Evolutionary conservation across 371 early-diverging fungal species (phyloP).

Genomic region (Lichtheimia corymbifera): DNA sequence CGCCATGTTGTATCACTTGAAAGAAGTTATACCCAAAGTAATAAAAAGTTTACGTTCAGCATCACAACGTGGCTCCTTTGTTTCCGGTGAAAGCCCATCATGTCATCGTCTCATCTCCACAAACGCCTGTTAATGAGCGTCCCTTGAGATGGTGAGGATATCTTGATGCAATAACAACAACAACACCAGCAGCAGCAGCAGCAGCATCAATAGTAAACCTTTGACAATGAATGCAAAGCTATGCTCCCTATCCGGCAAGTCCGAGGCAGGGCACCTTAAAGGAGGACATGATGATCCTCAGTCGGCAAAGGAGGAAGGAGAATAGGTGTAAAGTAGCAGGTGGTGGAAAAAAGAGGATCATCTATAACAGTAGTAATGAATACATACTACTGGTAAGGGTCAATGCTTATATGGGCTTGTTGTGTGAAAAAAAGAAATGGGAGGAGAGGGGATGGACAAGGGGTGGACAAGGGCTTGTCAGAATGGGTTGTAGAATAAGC

Average conservation of each 20-base stretch:
- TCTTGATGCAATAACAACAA: not conserved
- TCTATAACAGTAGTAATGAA: too few relatives aligned
- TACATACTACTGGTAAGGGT: too few relatives aligned
- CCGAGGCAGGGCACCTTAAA: not conserved
- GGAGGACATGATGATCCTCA: not conserved
- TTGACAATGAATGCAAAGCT: not conserved
- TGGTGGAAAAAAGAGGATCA: not conserved
- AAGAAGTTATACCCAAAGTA: too few relatives aligned
- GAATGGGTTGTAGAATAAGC: slow-evolving; percentile 1
- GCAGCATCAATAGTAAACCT: not conserved
- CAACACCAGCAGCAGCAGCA: not conserved
- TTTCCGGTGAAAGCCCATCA: too few relatives aligned
- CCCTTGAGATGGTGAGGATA: not conserved
- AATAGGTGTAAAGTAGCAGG: not conserved
- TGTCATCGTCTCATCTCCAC: too few relatives aligned
- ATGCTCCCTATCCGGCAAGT: not conserved
- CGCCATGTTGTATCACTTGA: too few relatives aligned
- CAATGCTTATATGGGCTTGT: not conserved
- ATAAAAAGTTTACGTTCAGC: not conserved
- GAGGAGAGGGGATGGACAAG: not conserved
- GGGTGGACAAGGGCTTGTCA: slow-evolving; percentile 1
- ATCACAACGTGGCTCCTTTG: not conserved
- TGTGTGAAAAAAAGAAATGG: not conserved
- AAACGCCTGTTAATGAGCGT: not conserved
- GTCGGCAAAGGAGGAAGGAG: not conserved